These are phyloP conservation scores for Lagenaria siceraria DNA, from an alignment of 306 rosid species.

Conservation along the genomic window DNA sequence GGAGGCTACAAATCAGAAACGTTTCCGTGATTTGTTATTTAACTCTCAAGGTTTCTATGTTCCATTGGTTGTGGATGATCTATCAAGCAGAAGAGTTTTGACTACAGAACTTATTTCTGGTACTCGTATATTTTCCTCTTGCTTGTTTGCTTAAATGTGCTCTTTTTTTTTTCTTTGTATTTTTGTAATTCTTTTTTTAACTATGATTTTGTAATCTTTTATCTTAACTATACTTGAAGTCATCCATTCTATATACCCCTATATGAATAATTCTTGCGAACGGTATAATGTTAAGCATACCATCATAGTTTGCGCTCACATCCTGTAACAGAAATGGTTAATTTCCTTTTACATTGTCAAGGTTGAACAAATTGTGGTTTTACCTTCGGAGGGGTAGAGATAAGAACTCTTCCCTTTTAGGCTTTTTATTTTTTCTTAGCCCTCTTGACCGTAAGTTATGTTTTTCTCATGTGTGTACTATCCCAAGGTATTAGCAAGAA, in stretches of 20 bases:
- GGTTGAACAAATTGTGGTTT: not conserved
- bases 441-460: not conserved
- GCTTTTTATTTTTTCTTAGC: not conserved
- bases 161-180: not conserved
- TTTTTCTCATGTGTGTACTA: not conserved
- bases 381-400: not conserved
- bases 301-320: not conserved
- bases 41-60: conserved; percentile 59
- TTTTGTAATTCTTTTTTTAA: not conserved
- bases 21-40: conserved; percentile 49
- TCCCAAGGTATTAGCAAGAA: not conserved
- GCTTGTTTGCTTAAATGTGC: conserved; percentile 10
- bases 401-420: not conserved
- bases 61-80: conserved; percentile 63
- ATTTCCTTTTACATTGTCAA: not conserved
- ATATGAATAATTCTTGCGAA: not conserved
- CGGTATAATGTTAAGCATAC: not conserved
- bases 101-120: conserved; percentile 79
- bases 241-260: not conserved
- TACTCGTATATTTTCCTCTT: conserved; percentile 18
- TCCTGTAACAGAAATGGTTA: not conserved
- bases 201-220: not conserved
- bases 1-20: conserved; percentile 81
- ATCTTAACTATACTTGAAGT: not conserved
- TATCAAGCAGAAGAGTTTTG: conserved; percentile 69